These are phyloP conservation scores for Pichia sp. DNA, from an alignment of 1,139 yeast genomes.

Conservation along the genomic window DNA sequence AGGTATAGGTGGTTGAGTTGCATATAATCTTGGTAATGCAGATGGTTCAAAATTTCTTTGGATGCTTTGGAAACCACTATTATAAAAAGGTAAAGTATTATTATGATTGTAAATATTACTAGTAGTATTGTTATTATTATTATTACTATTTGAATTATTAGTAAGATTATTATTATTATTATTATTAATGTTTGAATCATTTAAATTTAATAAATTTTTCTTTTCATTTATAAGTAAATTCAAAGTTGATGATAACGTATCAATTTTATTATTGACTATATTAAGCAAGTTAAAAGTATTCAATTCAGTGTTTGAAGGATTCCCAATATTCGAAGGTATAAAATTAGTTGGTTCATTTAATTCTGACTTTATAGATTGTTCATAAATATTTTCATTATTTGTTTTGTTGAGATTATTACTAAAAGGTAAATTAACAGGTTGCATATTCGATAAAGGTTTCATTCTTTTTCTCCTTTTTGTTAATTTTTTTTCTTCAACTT, in stretches of 20 bases:
- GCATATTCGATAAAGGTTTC: background rate
- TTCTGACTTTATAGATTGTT: too few relatives aligned
- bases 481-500: background rate
- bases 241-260: conserved; percentile 3
- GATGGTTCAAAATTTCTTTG: background rate
- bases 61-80: too few relatives aligned
- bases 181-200: background rate
- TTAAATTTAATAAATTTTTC: background rate
- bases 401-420: background rate
- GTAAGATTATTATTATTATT: background rate
- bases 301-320: background rate
- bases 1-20: background rate
- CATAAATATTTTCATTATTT: background rate
- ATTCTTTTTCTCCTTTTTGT: conserved; percentile 1
- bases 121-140: background rate
- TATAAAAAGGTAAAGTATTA: too few relatives aligned
- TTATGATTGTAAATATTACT: background rate
- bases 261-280: conserved; percentile 9
- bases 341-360: background rate
- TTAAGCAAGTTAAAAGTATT: background rate
- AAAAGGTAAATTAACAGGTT: background rate
- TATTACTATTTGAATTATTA: background rate
- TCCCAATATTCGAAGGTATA: background rate
- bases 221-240: background rate
- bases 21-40: background rate